Conservation (phyloP, 495 filamentous ascomycete genomes). For the Podospora conica region DNA sequence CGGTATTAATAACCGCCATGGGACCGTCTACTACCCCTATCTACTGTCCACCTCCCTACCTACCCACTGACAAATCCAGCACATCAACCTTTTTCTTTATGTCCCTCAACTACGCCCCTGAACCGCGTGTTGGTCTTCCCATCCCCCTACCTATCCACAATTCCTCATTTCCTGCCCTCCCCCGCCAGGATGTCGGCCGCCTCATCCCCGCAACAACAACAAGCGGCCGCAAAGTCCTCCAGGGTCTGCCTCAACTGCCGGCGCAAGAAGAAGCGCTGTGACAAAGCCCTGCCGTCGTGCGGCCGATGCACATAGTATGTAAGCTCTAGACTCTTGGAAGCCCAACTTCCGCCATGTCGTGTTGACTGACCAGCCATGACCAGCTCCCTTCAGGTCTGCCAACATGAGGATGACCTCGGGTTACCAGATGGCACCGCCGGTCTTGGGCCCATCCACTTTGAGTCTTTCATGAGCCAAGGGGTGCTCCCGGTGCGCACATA, state of each 20-base stretch:
- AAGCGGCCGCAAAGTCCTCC: constrained; percentile 16
- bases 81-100: background rate
- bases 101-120: background rate
- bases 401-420: constrained; percentile 22
- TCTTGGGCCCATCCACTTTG: constrained; percentile 9
- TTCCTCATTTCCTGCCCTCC: background rate
- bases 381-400: constrained; percentile 22
- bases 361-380: background rate
- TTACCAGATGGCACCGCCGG: constrained; percentile 4
- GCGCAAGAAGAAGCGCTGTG: constrained; percentile 25
- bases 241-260: constrained; percentile 26
- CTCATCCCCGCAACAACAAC: constrained; percentile 16
- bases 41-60: background rate
- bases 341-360: background rate
- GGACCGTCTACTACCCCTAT: background rate
- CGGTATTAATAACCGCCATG: background rate
- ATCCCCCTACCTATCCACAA: background rate
- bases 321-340: background rate
- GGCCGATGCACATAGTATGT: constrained; percentile 21
- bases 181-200: constrained; percentile 19
- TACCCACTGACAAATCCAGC: background rate
- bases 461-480: constrained; percentile 14
- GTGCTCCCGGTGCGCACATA: constrained; percentile 8
- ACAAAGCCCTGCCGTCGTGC: constrained; percentile 25
- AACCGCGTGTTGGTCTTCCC: background rate